These are phyloP conservation scores for Neurospora cerealis DNA, from an alignment of 495 filamentous ascomycete genomes.

Conservation along the genomic window DNA sequence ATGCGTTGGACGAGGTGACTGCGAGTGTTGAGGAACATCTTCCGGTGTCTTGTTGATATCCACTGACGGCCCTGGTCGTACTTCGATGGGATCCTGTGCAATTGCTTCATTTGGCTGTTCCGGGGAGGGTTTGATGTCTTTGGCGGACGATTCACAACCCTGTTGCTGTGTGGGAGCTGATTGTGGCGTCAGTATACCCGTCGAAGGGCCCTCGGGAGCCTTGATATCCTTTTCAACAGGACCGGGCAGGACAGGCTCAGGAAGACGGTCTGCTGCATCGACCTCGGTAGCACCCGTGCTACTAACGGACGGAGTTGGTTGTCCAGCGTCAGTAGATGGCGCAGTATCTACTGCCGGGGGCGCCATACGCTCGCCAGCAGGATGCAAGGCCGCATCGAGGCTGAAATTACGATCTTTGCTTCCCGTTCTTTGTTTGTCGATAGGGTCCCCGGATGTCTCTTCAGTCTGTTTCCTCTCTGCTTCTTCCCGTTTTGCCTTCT, in stretches of 20 bases:
- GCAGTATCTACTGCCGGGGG: neutral
- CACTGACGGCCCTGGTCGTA: neutral
- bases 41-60: neutral
- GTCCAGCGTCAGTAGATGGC: neutral
- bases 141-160: neutral
- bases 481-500: slow-evolving; percentile 14
- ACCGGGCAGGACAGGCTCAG: neutral
- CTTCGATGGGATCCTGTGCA: neutral
- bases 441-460: neutral
- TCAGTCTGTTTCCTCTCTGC: neutral
- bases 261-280: neutral
- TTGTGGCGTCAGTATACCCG: neutral
- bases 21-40: neutral
- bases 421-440: neutral
- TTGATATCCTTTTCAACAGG: neutral
- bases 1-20: neutral
- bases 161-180: neutral
- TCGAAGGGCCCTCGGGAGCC: neutral
- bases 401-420: neutral
- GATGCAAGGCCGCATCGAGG: neutral
- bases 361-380: neutral
- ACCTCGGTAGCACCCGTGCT: neutral
- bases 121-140: neutral
- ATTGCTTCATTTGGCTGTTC: neutral
- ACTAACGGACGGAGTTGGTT: neutral